These are phyloP conservation scores for Paraconiothyrium brasiliense DNA, from an alignment of 2,329 filamentous ascomycete genomes.

Conservation along the genomic window DNA sequence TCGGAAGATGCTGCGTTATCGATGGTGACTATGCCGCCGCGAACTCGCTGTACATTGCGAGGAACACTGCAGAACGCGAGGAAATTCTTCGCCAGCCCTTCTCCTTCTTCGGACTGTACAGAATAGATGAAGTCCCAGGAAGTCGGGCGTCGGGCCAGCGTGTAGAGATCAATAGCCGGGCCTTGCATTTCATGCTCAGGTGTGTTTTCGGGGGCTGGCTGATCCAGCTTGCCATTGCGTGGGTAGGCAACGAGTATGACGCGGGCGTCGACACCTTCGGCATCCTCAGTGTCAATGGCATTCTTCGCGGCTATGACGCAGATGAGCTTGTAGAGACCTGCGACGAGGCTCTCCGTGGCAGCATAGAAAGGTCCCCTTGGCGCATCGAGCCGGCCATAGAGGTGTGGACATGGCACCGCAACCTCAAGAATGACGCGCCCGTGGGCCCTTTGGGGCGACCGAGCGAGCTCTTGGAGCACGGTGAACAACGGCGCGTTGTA, in stretches of 20 bases:
- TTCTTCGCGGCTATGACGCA: constrained; percentile 74
- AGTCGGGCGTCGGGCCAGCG: constrained; percentile 59
- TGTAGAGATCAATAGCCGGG: constrained; percentile 60
- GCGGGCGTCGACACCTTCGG: constrained; percentile 78
- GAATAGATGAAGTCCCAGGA: constrained; percentile 74
- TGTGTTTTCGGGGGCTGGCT: constrained; percentile 33
- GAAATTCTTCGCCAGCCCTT: constrained; percentile 63
- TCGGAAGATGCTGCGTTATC: constrained; percentile 15
- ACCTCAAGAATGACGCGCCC: constrained; percentile 61
- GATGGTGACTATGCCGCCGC: constrained; percentile 46
- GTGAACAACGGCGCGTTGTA: constrained; percentile 54
- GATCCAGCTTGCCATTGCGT: constrained; percentile 38
- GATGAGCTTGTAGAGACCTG: constrained; percentile 80
- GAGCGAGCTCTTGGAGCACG: constrained; percentile 53
- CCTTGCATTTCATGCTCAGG: constrained; percentile 51
- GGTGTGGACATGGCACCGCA: constrained; percentile 70
- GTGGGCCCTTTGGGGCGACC: constrained; percentile 39
- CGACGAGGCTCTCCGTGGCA: constrained; percentile 76
- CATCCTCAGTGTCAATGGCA: constrained; percentile 69
- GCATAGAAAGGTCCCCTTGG: constrained; percentile 70
- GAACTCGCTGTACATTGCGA: constrained; percentile 44
- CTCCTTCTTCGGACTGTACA: constrained; percentile 71
- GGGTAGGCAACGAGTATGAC: constrained; percentile 76
- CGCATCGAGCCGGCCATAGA: constrained; percentile 61
- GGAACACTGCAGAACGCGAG: constrained; percentile 40